Evolutionary conservation across 1,284 basidiomycete genomes (phyloP), one percentile per base, ranked within the genome.

Genomic region (Phellopilus nigrolimitatus): DNA sequence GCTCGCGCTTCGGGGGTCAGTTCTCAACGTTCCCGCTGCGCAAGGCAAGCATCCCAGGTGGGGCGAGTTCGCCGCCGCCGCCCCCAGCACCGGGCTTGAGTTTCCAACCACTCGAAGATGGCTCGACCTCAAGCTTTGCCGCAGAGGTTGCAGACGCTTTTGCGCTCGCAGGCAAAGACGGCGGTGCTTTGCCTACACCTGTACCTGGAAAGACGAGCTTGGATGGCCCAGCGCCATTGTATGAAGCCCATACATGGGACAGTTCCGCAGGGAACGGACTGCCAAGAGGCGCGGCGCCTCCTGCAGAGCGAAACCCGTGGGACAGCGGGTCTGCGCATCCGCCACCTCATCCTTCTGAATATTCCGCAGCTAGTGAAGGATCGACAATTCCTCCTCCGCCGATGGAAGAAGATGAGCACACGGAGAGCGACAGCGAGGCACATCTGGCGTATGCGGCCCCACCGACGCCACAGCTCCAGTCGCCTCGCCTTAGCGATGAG

Each of bases 21-120:
- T 56, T 59, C 33, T 49, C 48, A n/a, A 59, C 56, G 3, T 59
- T 57, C 43, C 58, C 58, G 28, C 36, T 51, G 19, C 49, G 49
- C 9, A 55, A 51, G 27, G 21, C 31, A n/a, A 51, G 39, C 28
- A 27, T 39, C 33, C 53, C 53, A 7, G 12, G 22, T 6, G 17
- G 24, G 2, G 24, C 31, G n/a, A 38, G 17, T 2, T 21, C 45
- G 37, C 39, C 47, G 19, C 34, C 41, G 21, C 33, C 45, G 27
- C 50, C 24, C 22, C 21, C 33, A 33, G 34, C 25, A 9, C 53
- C 44, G 24, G 22, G 22, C 17, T 13, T 43, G 15, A 33, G 25
- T 8, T 47, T 51, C 19, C 31, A 50, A 24, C 48, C 47, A 15
- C 13, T 46, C 22, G 47, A 49, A 8, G 41, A 45, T 13, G 51